phyloP scores from a whole-genome alignment of 441 rosid species.

The Isatis lusitanica region DNA sequence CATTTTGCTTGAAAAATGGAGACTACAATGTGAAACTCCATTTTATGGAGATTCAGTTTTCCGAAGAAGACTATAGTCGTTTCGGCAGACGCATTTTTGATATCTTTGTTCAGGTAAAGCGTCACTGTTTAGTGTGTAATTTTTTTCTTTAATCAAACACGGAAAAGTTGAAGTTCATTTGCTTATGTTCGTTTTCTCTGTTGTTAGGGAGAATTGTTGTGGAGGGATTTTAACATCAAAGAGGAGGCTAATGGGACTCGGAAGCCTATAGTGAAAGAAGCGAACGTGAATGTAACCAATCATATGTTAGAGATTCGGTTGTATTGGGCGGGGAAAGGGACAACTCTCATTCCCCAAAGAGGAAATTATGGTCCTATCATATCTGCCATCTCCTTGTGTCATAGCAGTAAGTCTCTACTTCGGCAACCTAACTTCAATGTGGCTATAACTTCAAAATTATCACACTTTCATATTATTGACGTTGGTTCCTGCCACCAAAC shows the following conservation, averaged over 20 bases:
- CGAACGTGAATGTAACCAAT: constrained; percentile 5
- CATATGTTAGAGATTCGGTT: constrained; percentile 29
- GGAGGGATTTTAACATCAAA: constrained; percentile 50
- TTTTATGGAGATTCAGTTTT: constrained; percentile 63
- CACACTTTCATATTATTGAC: not conserved
- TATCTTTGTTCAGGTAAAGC: constrained; percentile 62
- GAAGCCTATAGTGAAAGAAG: constrained; percentile 32
- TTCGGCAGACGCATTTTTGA: constrained; percentile 55
- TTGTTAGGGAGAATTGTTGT: constrained; percentile 40
- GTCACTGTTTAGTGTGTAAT: not conserved
- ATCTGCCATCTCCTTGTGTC: constrained; percentile 37
- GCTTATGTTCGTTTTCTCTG: not conserved
- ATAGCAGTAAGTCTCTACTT: constrained; percentile 39
- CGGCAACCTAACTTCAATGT: no score
- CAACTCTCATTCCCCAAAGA: constrained; percentile 23
- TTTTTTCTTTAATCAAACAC: not conserved
- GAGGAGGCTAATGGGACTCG: constrained; percentile 40
- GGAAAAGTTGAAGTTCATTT: not conserved
- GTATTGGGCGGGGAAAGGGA: constrained; percentile 39
- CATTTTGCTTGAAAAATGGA: constrained; percentile 53
- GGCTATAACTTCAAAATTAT: not conserved
- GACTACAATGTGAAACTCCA: constrained; percentile 45
- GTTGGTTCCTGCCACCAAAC: not conserved
- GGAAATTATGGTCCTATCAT: constrained; percentile 33
- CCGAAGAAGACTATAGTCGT: constrained; percentile 30